Evolutionary conservation across 2,329 filamentous ascomycete genomes (phyloP).

Genomic region (Onygenales sp.): DNA sequence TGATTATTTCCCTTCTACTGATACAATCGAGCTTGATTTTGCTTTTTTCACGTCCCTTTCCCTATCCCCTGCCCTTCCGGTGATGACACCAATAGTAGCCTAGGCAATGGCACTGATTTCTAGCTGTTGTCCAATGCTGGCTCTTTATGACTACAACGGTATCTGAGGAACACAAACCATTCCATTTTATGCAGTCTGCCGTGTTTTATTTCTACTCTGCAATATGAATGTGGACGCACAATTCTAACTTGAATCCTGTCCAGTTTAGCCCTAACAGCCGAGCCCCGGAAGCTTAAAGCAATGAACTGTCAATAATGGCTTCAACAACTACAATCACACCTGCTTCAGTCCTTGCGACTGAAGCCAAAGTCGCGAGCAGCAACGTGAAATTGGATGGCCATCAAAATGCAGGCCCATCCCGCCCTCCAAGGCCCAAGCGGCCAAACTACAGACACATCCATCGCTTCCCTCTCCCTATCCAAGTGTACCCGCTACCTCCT

Average conservation of each 20-base stretch:
- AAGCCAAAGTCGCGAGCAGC: slow-evolving; percentile 9
- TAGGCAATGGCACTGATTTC: slow-evolving; percentile 44
- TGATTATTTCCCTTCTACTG: slow-evolving; percentile 7
- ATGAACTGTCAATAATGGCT: slow-evolving; percentile 21
- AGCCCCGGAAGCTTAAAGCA: neutral
- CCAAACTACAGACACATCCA: slow-evolving; percentile 68
- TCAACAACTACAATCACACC: slow-evolving; percentile 13
- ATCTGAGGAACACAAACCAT: slow-evolving; percentile 58
- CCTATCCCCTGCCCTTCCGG: slow-evolving; percentile 19
- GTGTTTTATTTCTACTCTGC: neutral
- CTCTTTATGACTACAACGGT: slow-evolving; percentile 86
- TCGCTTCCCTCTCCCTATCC: slow-evolving; percentile 67
- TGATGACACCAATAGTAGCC: slow-evolving; percentile 39
- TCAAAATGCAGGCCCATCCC: slow-evolving; percentile 12
- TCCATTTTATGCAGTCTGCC: neutral
- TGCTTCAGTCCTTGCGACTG: slow-evolving; percentile 8
- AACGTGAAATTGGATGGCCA: slow-evolving; percentile 8
- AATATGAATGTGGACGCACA: neutral
- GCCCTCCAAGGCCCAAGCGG: slow-evolving; percentile 22
- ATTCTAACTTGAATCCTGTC: neutral
- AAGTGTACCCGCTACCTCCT: slow-evolving; percentile 71
- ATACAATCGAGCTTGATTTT: neutral
- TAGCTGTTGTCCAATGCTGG: slow-evolving; percentile 40
- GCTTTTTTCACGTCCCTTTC: slow-evolving; percentile 12
- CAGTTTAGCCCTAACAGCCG: neutral